These are phyloP conservation scores for Penstemon barbatus DNA, from an alignment of 257 asterid genomes.

Conservation along the genomic window DNA sequence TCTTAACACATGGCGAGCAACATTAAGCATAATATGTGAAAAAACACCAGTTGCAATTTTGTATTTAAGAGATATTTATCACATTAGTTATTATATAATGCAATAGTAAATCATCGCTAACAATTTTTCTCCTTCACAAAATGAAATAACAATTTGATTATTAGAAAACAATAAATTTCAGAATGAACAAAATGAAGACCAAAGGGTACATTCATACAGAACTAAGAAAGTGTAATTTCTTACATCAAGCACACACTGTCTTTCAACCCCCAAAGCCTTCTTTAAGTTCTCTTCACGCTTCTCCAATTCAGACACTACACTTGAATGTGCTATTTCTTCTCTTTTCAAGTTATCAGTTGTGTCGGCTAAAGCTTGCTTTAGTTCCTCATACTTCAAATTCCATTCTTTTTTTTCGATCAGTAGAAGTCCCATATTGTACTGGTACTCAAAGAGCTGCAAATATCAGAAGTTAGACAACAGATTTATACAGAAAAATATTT, in stretches of 20 bases:
- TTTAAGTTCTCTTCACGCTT: constrained; percentile 87
- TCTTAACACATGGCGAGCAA: not conserved
- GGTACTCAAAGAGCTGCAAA: constrained; percentile 86
- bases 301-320: constrained; percentile 79
- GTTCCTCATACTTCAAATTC: constrained; percentile 71
- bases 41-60: not conserved
- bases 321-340: constrained; percentile 63
- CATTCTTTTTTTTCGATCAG: constrained; percentile 94
- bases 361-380: constrained; percentile 56
- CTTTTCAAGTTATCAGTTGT: constrained; percentile 58
- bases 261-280: constrained; percentile 91
- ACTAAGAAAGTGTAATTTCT: constrained; percentile 30
- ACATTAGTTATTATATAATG: not conserved
- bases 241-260: constrained; percentile 88
- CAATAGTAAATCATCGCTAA: constrained; percentile 3
- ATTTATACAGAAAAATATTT: not conserved
- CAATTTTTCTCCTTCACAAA: not conserved
- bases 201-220: constrained; percentile 1
- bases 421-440: constrained; percentile 93
- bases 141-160: not conserved
- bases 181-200: not conserved
- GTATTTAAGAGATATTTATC: not conserved
- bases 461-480: constrained; percentile 18
- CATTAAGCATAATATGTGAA: not conserved
- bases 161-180: not conserved